Percentiles rank a stretch among this genome's conserved stretches.
Evolutionary conservation across 2,329 filamentous ascomycete genomes (phyloP).

Genomic region (Alternaria brassicae): DNA sequence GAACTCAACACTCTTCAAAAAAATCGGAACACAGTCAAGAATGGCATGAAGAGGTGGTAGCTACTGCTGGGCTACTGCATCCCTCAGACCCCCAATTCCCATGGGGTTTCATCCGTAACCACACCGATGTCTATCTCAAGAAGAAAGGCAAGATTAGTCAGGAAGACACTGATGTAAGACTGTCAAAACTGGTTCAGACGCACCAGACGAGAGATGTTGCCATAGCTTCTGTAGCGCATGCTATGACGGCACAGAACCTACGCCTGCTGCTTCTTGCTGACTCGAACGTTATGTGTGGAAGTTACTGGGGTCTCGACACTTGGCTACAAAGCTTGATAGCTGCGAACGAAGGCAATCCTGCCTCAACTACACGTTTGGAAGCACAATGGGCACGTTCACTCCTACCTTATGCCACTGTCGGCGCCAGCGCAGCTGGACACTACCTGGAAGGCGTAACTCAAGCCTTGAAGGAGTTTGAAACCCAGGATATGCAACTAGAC

Average conservation of each 20-base stretch:
- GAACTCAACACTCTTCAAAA: constrained; percentile 30
- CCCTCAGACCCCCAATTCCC: constrained; percentile 39
- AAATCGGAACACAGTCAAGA: constrained; percentile 38
- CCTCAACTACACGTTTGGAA: constrained; percentile 35
- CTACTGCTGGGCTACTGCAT: constrained; percentile 30
- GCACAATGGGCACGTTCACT: constrained; percentile 35
- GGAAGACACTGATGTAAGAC: constrained; percentile 29
- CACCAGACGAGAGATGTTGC: constrained; percentile 36
- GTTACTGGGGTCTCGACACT: constrained; percentile 37
- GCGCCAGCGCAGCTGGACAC: constrained; percentile 30
- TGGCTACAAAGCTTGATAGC: constrained; percentile 43
- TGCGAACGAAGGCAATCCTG: constrained; percentile 33
- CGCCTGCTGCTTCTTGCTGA: constrained; percentile 34
- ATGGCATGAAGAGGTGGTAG: constrained; percentile 38
- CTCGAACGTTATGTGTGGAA: constrained; percentile 34
- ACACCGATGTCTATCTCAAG: constrained; percentile 41
- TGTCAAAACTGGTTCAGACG: constrained; percentile 30
- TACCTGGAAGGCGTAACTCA: constrained; percentile 34
- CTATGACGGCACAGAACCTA: constrained; percentile 34
- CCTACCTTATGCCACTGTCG: constrained; percentile 35
- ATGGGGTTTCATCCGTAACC: constrained; percentile 24
- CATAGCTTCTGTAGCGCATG: constrained; percentile 40
- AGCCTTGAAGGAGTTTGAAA: constrained; percentile 21
- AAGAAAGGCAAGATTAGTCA: constrained; percentile 41
- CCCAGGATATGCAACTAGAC: constrained; percentile 20